Evolutionary conservation across 2,329 filamentous ascomycete species (phyloP).

Genomic region (Sodiomyces alkalinus): DNA sequence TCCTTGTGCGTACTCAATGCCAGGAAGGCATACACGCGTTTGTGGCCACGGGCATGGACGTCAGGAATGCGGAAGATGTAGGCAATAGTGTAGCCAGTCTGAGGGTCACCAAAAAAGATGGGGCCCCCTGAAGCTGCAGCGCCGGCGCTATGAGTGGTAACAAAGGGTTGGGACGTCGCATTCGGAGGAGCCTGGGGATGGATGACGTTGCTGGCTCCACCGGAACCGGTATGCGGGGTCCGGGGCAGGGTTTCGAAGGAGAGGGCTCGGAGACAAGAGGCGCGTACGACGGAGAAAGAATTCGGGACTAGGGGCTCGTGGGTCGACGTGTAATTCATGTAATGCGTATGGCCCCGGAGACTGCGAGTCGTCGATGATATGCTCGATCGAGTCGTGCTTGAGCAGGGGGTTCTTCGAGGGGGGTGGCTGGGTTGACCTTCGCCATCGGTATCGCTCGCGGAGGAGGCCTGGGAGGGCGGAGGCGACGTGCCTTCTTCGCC

Average conservation of each 20-base stretch:
- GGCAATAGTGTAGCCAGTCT: constrained; percentile 52
- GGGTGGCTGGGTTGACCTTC: constrained; percentile 29
- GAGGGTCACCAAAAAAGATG: constrained; percentile 52
- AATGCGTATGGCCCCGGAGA: constrained; percentile 42
- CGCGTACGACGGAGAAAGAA: constrained; percentile 53
- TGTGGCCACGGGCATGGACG: constrained; percentile 50
- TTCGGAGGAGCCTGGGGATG: constrained; percentile 5
- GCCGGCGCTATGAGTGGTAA: constrained; percentile 37
- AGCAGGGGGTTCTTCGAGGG: constrained; percentile 26
- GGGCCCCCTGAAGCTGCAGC: constrained; percentile 45
- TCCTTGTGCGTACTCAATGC: constrained; percentile 51
- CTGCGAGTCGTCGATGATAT: constrained; percentile 31
- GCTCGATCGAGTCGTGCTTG: constrained; percentile 36
- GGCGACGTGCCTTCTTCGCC: constrained; percentile 29
- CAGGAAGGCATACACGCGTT: constrained; percentile 54
- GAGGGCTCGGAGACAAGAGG: constrained; percentile 49
- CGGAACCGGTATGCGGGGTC: constrained; percentile 15
- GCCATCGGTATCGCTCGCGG: constrained; percentile 32
- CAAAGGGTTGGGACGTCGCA: constrained; percentile 29
- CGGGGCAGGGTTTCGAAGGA: constrained; percentile 52
- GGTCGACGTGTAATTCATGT: constrained; percentile 52
- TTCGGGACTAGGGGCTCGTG: constrained; percentile 45
- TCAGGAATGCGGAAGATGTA: constrained; percentile 58
- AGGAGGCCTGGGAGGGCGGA: constrained; percentile 33
- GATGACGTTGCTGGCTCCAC: constrained; percentile 18